These are phyloP conservation scores for Pholiota conissans DNA, from an alignment of 768 basidiomycete genomes.

Conservation along the genomic window DNA sequence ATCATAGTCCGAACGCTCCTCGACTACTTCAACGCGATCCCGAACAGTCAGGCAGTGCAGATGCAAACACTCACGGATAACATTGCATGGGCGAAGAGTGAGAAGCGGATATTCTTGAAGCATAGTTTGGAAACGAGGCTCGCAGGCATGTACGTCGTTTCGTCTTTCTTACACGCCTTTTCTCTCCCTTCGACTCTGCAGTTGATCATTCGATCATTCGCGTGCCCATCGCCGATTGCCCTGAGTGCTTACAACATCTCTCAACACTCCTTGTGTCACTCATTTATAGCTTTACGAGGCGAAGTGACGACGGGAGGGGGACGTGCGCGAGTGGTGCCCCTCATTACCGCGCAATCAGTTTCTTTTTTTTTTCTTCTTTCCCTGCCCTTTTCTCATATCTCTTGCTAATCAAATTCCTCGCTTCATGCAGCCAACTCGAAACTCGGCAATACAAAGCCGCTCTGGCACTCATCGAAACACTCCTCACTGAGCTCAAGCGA, in stretches of 20 bases:
- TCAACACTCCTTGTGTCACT: too few relatives aligned
- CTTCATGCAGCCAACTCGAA: constrained; percentile 63
- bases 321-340: too few relatives aligned
- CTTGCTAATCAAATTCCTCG: background rate
- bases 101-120: constrained; percentile 95
- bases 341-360: too few relatives aligned
- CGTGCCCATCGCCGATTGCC: too few relatives aligned
- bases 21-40: constrained; percentile 82
- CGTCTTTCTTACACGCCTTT: too few relatives aligned
- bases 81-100: constrained; percentile 87
- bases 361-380: background rate
- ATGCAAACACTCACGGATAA: constrained; percentile 88
- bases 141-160: constrained; percentile 57
- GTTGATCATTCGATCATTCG: too few relatives aligned
- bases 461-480: constrained; percentile 75
- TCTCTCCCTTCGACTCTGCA: too few relatives aligned
- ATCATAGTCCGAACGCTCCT: constrained; percentile 86
- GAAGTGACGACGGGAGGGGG: too few relatives aligned
- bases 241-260: too few relatives aligned
- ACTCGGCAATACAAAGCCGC: constrained; percentile 76
- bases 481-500: constrained; percentile 90
- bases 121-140: constrained; percentile 91
- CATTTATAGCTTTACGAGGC: too few relatives aligned
- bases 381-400: background rate
- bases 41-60: constrained; percentile 71